Evolutionary conservation across 345 rosid species (phyloP), one percentile per base, ranked within the genome.

Genomic region (Noccaea caerulescens): DNA sequence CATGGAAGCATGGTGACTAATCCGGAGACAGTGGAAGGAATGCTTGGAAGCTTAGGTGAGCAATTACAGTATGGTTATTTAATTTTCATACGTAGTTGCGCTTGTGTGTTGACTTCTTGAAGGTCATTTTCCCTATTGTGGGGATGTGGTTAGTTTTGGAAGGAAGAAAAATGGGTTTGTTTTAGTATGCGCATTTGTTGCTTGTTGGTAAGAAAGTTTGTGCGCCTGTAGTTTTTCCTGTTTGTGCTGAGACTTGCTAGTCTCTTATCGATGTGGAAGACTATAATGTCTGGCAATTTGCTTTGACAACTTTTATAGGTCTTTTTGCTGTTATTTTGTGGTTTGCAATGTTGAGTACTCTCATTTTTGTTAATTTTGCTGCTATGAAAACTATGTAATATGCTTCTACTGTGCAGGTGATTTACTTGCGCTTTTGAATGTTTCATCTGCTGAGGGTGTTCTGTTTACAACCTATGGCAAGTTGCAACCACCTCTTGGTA

Each of bases 401-500:
- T 64, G 60, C 46, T 65, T 62, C 52, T 69, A 34, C 34, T 38
- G 18, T 80, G 82, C 91, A 93, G 97, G 94, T 80, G 82, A 84
- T 72, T 79, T 93, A 63, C 84, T 93, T 58, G 82, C 81, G 85
- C 97, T 93, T 52, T 84, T 93, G 85, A 88, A 87, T 61, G 80
- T 87, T 69, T 82, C 90, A 16, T 80, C 87, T 70, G 71, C 80
- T 44, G 95, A 87, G 81, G 76, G 59, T 69, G 51, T 76, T 71
- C 77, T 90, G 70, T 67, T 82, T 30, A 93, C 98, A 62, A 90
- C 98, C 1, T 93, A 87, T 72, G 98, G 98, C 39, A 88, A 86
- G 80, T 75, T 93, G 80, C 97, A 87, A 77, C 97, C 98, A 62
- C 98, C 98, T 71, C 93, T 93, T 18, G 96, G 97, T 56, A 93